Evolutionary conservation across 768 basidiomycete species (phyloP), one percentile per base, ranked within the genome.

Genomic region (Xanthoconium purpureum): DNA sequence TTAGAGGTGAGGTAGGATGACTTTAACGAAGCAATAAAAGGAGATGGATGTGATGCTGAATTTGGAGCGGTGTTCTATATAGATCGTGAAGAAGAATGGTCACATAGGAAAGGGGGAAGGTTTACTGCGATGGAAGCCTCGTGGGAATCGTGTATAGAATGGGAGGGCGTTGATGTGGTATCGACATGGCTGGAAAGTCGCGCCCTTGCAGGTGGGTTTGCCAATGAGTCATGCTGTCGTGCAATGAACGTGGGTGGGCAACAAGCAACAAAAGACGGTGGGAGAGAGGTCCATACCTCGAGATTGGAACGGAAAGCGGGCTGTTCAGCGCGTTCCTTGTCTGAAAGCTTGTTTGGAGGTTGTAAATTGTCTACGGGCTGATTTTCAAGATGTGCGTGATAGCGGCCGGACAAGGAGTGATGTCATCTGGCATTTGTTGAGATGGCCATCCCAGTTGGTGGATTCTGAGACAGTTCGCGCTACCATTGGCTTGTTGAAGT

Each of bases 361-460:
- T 40, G 53, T 14, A 44, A 35, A 2, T 14, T 29, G 20, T 55
- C 56, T 0, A 38, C 2, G 8, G 52, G 18, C 13, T 50, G 50
- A 2, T 37, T 37, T 50, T 50, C 38, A 15, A 47, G 46, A 42
- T 47, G 40, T 30, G 58, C 13, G 6, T 50, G 57, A 36, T 62
- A 24, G 24, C 24, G 24, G 32, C 8, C 50, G 43, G 59, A 43
- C n/a, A 59, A 53, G 29, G 64, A 58, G 52, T 9, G 50, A 44
- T 35, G 33, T 59, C 54, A 52, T 46, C 45, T 55, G 5, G 57
- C 30, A 24, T 14, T 54, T 53, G 55, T 56, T 45, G 47, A 50
- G 61, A 49, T 30, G 58, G 17, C 54, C 49, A 15, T 68, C 62
- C 67, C 62, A 64, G 30, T 44, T 52, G 5, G 58, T 51, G 32